These are phyloP conservation scores for Meira miltonrushii DNA, from an alignment of 1,284 basidiomycete species.

Conservation along the genomic window DNA sequence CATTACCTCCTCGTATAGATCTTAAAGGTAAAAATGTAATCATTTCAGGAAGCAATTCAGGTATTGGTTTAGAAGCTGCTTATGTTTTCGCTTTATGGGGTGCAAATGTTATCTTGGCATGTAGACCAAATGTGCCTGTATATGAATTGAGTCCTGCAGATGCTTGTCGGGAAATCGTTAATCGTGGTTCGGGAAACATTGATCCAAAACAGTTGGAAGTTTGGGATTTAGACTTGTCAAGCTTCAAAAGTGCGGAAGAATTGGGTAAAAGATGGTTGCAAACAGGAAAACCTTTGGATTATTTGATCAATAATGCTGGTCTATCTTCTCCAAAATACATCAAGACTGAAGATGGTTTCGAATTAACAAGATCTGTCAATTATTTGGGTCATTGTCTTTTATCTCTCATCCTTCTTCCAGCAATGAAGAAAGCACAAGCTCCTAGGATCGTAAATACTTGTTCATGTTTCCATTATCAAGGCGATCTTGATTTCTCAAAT, in stretches of 20 bases:
- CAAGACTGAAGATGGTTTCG: slow-evolving; percentile 38
- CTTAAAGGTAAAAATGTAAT: slow-evolving; percentile 33
- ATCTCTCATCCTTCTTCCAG: slow-evolving; percentile 34
- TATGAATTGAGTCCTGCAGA: slow-evolving; percentile 38
- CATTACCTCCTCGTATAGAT: slow-evolving; percentile 22
- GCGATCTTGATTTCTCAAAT: slow-evolving; percentile 32
- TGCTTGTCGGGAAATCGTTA: slow-evolving; percentile 23
- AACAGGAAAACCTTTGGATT: slow-evolving; percentile 23
- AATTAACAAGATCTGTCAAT: slow-evolving; percentile 32
- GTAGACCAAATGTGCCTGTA: slow-evolving; percentile 24
- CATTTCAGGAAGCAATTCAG: slow-evolving; percentile 34
- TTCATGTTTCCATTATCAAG: slow-evolving; percentile 37
- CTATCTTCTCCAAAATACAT: slow-evolving; percentile 9
- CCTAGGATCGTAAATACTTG: slow-evolving; percentile 39
- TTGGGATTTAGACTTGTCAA: slow-evolving; percentile 40
- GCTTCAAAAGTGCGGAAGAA: slow-evolving; percentile 21
- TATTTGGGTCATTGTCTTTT: slow-evolving; percentile 33
- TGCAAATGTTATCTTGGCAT: slow-evolving; percentile 36
- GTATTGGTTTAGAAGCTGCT: slow-evolving; percentile 37
- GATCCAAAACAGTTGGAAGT: slow-evolving; percentile 23
- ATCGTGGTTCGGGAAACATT: slow-evolving; percentile 3
- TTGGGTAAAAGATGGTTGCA: slow-evolving; percentile 26
- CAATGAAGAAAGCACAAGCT: slow-evolving; percentile 19
- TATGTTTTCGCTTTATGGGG: slow-evolving; percentile 28
- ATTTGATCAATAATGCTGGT: slow-evolving; percentile 32